Evolutionary conservation across 306 rosid species (phyloP).

Genomic region (Malus fusca): DNA sequence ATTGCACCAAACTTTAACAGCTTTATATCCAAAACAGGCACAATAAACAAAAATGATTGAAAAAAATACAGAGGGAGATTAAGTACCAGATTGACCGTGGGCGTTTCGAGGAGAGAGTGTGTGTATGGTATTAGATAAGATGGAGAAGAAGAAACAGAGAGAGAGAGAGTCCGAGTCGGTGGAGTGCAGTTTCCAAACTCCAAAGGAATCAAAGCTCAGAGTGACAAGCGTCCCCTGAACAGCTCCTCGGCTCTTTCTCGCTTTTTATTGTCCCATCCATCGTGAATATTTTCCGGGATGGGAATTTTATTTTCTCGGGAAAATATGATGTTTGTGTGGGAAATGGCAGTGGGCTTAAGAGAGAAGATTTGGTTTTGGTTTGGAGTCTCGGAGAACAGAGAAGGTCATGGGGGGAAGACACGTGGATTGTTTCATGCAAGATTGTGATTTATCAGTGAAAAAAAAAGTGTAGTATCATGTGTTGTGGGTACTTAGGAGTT

Average conservation of each 20-base stretch:
- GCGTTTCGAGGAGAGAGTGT: conserved; percentile 1
- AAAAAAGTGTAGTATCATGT: neutral
- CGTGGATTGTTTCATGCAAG: conserved; percentile 56
- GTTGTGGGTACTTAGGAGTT: neutral
- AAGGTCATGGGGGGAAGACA: conserved; percentile 19
- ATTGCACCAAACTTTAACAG: conserved; percentile 14
- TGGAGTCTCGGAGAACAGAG: neutral
- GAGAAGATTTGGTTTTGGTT: neutral
- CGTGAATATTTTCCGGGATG: neutral
- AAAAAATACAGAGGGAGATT: neutral
- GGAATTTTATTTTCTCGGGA: conserved; percentile 27
- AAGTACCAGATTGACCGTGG: conserved; percentile 19
- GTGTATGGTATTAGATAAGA: neutral
- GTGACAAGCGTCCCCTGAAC: conserved; percentile 9
- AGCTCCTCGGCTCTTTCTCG: conserved; percentile 11
- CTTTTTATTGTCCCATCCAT: neutral
- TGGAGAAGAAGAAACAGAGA: neutral
- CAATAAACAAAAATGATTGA: neutral
- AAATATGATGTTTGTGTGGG: neutral
- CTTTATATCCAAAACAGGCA: neutral
- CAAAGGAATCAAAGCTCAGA: conserved; percentile 13
- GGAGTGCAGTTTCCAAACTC: conserved; percentile 10
- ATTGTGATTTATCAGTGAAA: neutral
- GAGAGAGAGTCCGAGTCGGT: conserved; percentile 30
- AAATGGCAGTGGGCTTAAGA: conserved; percentile 1